Conservation (phyloP, 2,329 filamentous ascomycete species). For the Colletotrichum destructivum region DNA sequence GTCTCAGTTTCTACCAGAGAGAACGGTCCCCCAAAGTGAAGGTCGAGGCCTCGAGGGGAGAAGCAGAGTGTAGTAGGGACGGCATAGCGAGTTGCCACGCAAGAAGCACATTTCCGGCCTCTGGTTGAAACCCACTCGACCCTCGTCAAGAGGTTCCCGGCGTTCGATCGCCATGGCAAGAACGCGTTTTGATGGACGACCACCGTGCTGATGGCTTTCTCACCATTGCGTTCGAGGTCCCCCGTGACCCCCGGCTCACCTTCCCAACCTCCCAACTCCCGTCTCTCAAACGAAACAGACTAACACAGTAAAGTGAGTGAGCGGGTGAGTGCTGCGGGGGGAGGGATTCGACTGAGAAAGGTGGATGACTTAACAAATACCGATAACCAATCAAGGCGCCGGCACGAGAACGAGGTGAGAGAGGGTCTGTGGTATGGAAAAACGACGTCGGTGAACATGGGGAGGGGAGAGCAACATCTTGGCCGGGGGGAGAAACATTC, state of each 20-base stretch:
- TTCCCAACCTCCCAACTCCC: too few species aligned
- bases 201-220: background rate
- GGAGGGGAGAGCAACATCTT: background rate
- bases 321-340: background rate
- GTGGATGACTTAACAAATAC: background rate
- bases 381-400: background rate
- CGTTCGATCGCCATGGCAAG: conserved; percentile 8
- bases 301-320: too few species aligned
- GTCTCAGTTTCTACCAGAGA: background rate
- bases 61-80: conserved; percentile 15
- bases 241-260: conserved; percentile 6
- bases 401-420: background rate
- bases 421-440: background rate
- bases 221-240: conserved; percentile 21
- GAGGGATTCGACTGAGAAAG: background rate
- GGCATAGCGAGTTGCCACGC: conserved; percentile 24
- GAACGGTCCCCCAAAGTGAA: conserved; percentile 3
- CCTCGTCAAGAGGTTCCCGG: too few species aligned
- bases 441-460: conserved; percentile 9
- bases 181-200: conserved; percentile 20
- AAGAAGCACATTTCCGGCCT: conserved; percentile 6
- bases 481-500: conserved; percentile 6
- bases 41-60: conserved; percentile 6
- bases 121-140: background rate
- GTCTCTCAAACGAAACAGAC: too few species aligned